Evolutionary conservation across 257 asterid species (phyloP), one percentile per base, ranked within the genome.

Genomic region (Cruciata laevipes): DNA sequence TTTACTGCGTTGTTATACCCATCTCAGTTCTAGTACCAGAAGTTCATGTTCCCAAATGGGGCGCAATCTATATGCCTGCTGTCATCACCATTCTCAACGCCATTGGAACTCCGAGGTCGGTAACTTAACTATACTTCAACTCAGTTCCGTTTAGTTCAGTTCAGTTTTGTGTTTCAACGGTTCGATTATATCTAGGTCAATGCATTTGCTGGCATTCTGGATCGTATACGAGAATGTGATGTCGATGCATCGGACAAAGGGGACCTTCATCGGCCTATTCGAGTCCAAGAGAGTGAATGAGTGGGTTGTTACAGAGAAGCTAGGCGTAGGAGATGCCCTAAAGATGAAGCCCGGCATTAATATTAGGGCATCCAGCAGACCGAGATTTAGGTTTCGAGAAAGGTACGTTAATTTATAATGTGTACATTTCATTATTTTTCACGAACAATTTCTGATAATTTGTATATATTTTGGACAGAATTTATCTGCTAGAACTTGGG

Each of bases 311-410:
- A 76, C 80, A 3, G 80, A 76, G 65, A 76, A 76, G 56, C 40
- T 71, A 20, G 80, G 99, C 0, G 94, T 83, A 47, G 90, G 80
- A 44, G 77, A 76, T 71, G 77, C 66, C 42, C 76, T 75, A 18
- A 67, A 76, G 64, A 55, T 69, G 2, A 76, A 67, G 63, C 5
- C 32, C 12, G 37, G 32, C 68, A 73, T 17, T n/a, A n/a, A n/a
- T n/a, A n/a, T n/a, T 47, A 47, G 14, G 74, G 84, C 88, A 17
- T 65, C 78, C 60, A 85, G 37, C 25, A 81, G 75, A 63, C 63
- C 3, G 64, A 73, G 76, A 18, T 16, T 51, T 51, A 51, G 55
- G 20, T 47, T 47, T 47, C 55, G 55, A 16, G 21, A 47, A 47
- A 47, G 55, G 55, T 47, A 3, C 49, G 31, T 12, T 12, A 16